Base-by-base conservation (phyloP, 2,329 filamentous ascomycete genomes). In the Talaromyces sp. region DNA sequence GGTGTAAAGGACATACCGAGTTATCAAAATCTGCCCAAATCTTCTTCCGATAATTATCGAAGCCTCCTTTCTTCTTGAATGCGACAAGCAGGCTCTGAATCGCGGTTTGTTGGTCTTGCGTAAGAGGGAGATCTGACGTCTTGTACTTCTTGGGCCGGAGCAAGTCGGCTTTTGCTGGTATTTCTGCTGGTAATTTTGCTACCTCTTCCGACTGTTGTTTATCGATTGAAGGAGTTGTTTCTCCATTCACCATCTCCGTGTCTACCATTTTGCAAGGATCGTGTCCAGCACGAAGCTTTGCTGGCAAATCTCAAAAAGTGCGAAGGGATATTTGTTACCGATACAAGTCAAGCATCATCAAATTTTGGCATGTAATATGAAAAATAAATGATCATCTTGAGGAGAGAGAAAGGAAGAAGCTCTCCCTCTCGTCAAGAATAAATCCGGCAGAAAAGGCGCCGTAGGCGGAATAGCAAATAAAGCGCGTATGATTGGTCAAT, bases 11-110 rank as follows among this genome's bases (percentile, higher is more conserved):
- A 65, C 81, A 67, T 80, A 86, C 85, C 66, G 82, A 81, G 60
- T 82, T 78, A 65, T 84, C 82, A 67, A 86, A 89, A 64, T 86
- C 82, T 13, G 84, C 81, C 79, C 86, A 87, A 3, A 87, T 77
- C 66, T 84, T 82, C 74, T 88, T 89, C 66, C 87, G 84, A 63
- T 89, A 76, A 59, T 77, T 79, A 73, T 89, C 87, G 70, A 88
- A 89, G 64, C 86, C 85, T 68, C 87, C 87, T 74, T 87, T 88
- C 75, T 89, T 89, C 75, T 88, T 88, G 74, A 88, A 88, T 0
- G 84, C 85, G 72, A 87, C 83, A 19, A 88, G 79, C 52, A 89
- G 80, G 68, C 81, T 81, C 73, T 89, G 86, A 63, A 89, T 87
- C 27, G 83, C 82, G 7, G 82, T 79, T 67, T 85, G 84, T 73